Percentiles rank a stretch among this genome's conserved stretches.
phyloP scores from a whole-genome alignment of 805 yeast species.

The Lipomyces japonicus region DNA sequence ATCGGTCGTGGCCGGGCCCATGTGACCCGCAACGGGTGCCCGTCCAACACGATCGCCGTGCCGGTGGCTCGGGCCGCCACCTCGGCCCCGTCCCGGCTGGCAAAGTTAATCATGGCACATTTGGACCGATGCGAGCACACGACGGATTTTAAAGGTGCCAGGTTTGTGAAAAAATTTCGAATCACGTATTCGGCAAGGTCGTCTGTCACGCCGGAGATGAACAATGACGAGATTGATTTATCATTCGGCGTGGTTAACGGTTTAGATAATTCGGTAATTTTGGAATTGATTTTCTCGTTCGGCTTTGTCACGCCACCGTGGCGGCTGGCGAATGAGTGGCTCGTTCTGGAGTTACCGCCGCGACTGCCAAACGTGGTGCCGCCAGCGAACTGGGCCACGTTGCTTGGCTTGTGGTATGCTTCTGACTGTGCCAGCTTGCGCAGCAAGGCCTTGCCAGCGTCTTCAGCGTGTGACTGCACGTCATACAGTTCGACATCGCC shows the following conservation, averaged over 20 bases:
- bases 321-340: too few relatives aligned
- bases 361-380: too few relatives aligned
- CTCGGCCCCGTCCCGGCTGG: slow-evolving; percentile 51
- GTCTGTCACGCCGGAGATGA: slow-evolving; percentile 69
- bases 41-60: slow-evolving; percentile 20
- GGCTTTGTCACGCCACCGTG: slow-evolving; percentile 18
- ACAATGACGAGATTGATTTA: slow-evolving; percentile 51
- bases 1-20: slow-evolving; percentile 33
- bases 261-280: slow-evolving; percentile 44
- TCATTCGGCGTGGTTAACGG: slow-evolving; percentile 41
- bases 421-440: slow-evolving; percentile 43
- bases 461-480: slow-evolving; percentile 36
- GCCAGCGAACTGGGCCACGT: slow-evolving; percentile 23
- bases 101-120: slow-evolving; percentile 62
- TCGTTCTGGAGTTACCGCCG: slow-evolving; percentile 15
- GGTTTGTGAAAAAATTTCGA: slow-evolving; percentile 46
- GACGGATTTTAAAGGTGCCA: slow-evolving; percentile 49
- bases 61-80: slow-evolving; percentile 36
- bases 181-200: slow-evolving; percentile 63
- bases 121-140: slow-evolving; percentile 55
- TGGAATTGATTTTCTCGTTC: slow-evolving; percentile 32
- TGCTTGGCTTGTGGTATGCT: slow-evolving; percentile 32
- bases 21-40: slow-evolving; percentile 29
- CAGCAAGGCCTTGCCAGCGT: slow-evolving; percentile 52
- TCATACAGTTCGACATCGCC: slow-evolving; percentile 26